Evolutionary conservation across 129 eudicot genomes (phyloP).

Genomic region (Helianthus tuberosus): DNA sequence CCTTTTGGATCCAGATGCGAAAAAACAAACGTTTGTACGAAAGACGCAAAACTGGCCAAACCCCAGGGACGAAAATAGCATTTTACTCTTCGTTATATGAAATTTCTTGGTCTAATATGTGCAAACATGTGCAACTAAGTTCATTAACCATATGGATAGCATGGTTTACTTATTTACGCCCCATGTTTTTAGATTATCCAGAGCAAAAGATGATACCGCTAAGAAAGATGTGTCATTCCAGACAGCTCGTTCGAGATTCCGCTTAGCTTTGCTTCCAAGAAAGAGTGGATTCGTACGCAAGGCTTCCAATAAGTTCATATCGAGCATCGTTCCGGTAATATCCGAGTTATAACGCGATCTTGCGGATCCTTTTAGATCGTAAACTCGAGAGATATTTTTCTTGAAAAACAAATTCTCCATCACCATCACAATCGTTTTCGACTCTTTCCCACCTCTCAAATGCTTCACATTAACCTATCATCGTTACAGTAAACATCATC

Average conservation of each 20-base stretch:
- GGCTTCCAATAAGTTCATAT: conserved; percentile 84
- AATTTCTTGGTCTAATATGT: too few species aligned
- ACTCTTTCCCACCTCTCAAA: conserved; percentile 74
- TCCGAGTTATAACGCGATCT: conserved; percentile 89
- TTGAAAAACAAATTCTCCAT: conserved; percentile 88
- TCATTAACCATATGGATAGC: too few species aligned
- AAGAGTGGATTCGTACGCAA: conserved; percentile 82
- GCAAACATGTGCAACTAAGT: too few species aligned
- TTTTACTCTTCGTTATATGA: too few species aligned
- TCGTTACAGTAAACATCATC: not conserved
- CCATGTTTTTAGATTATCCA: too few species aligned
- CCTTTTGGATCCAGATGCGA: too few species aligned
- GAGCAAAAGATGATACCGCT: conserved; percentile 48
- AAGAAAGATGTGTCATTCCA: conserved; percentile 98
- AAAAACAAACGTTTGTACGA: too few species aligned
- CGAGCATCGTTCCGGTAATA: conserved; percentile 68
- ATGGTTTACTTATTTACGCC: too few species aligned
- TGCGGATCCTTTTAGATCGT: conserved; percentile 90
- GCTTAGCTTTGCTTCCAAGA: conserved; percentile 89
- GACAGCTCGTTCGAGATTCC: conserved; percentile 86
- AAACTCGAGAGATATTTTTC: conserved; percentile 70
- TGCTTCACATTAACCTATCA: conserved; percentile 70
- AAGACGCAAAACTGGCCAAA: too few species aligned
- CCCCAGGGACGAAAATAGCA: too few species aligned
- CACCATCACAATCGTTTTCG: conserved; percentile 87